Percentiles rank a stretch among this genome's conserved stretches.
Evolutionary conservation across 257 asterid genomes (phyloP).

Genomic region (Penstemon barbatus): DNA sequence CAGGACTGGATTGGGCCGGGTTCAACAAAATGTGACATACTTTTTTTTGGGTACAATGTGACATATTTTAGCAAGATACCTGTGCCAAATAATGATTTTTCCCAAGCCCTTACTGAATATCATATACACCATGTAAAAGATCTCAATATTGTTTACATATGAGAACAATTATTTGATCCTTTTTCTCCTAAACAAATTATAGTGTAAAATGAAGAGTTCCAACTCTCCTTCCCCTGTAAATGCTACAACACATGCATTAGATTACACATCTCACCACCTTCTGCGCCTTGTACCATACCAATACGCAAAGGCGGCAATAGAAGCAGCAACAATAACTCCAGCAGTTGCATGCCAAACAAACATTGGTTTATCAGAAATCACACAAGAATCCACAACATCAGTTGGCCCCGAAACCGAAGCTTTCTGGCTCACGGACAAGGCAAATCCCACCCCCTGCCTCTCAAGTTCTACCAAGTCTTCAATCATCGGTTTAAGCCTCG

Average conservation of each 20-base stretch:
- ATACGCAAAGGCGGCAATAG: constrained; percentile 76
- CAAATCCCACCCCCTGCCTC: constrained; percentile 65
- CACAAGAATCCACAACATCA: constrained; percentile 29
- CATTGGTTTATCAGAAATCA: constrained; percentile 45
- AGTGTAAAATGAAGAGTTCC: constrained; percentile 9
- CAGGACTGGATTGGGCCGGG: neutral
- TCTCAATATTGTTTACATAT: neutral
- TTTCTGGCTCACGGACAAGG: constrained; percentile 41
- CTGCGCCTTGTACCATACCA: constrained; percentile 80
- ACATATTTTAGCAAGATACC: neutral
- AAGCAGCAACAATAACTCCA: constrained; percentile 77
- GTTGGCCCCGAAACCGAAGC: constrained; percentile 21
- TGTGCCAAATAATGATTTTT: neutral
- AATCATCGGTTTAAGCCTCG: constrained; percentile 57
- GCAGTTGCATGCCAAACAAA: constrained; percentile 73
- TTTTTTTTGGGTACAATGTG: neutral
- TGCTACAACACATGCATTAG: constrained; percentile 35
- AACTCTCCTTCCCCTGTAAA: constrained; percentile 14
- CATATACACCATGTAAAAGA: neutral
- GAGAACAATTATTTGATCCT: constrained; percentile 1
- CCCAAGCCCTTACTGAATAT: neutral
- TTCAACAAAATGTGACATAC: too few relatives aligned
- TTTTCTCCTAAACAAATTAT: constrained; percentile 15
- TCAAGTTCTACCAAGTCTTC: constrained; percentile 57
- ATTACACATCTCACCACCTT: constrained; percentile 54